phyloP scores from a whole-genome alignment of 1,284 basidiomycete genomes.

The Cutaneotrichosporon sp. region DNA sequence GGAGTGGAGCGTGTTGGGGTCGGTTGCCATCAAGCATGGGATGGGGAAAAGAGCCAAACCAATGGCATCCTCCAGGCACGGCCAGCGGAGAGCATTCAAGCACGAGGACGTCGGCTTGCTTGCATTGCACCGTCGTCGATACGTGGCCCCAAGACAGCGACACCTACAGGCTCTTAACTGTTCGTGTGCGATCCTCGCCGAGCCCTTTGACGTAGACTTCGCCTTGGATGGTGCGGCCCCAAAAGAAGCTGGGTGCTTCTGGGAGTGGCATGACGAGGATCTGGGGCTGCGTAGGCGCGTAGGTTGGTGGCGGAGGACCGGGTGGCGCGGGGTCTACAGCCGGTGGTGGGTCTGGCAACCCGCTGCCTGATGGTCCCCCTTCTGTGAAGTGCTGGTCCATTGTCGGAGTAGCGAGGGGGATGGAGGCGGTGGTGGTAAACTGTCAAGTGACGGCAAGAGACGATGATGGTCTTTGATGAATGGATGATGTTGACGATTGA shows the following conservation, averaged over 20 bases:
- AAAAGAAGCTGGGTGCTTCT: conserved; percentile 43
- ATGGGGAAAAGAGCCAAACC: too few species aligned
- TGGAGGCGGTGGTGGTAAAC: too few species aligned
- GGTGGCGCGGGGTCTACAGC: background rate
- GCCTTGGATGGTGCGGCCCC: conserved; percentile 40
- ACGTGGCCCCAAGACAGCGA: too few species aligned
- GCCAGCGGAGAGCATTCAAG: too few species aligned
- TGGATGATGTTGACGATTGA: too few species aligned
- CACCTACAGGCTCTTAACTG: conserved; percentile 36
- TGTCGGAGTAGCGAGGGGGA: background rate
- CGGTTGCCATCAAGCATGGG: too few species aligned
- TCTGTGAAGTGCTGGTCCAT: background rate
- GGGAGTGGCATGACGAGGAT: conserved; percentile 42
- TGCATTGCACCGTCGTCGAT: too few species aligned
- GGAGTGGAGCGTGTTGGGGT: background rate
- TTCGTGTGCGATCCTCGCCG: conserved; percentile 26
- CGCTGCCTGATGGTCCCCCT: background rate
- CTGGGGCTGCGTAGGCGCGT: conserved; percentile 40
- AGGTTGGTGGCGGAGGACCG: conserved; percentile 31
- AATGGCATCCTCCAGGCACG: too few species aligned
- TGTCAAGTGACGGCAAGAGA: too few species aligned
- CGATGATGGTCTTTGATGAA: background rate
- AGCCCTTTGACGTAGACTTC: conserved; percentile 46
- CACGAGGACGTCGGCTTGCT: too few species aligned
- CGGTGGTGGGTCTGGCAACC: background rate